Evolutionary conservation across 1,139 yeast species (phyloP).

Genomic region (Saccharomyces pastorianus): DNA sequence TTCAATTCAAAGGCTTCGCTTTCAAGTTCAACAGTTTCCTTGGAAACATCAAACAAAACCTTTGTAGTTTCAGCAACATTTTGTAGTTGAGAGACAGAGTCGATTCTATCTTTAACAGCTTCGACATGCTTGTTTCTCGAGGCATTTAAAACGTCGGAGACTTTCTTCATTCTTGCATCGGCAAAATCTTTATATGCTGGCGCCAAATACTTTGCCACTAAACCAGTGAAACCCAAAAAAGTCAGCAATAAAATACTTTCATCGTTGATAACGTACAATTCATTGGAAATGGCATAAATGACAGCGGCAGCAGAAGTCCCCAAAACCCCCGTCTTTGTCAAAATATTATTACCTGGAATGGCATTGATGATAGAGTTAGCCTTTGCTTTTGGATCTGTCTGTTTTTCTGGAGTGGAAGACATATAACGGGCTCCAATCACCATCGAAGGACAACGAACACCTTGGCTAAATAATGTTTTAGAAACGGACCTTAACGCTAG

Average conservation of each 20-base stretch:
- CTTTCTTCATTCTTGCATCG: constrained; percentile 78
- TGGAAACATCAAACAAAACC: constrained; percentile 84
- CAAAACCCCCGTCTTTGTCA: constrained; percentile 89
- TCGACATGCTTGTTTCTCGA: constrained; percentile 85
- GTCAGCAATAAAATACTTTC: constrained; percentile 82
- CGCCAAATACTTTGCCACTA: constrained; percentile 81
- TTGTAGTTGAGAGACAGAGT: constrained; percentile 77
- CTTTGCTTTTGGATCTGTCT: constrained; percentile 75
- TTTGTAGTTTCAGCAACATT: constrained; percentile 89
- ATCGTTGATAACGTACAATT: constrained; percentile 85
- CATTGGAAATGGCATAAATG: constrained; percentile 87
- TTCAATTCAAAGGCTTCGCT: constrained; percentile 87
- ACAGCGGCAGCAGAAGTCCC: constrained; percentile 95
- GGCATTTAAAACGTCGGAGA: constrained; percentile 70
- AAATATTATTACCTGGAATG: constrained; percentile 80
- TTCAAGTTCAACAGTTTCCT: constrained; percentile 93
- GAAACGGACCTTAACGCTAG: neutral
- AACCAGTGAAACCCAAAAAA: constrained; percentile 66
- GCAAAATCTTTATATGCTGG: constrained; percentile 96
- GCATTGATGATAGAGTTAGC: constrained; percentile 87
- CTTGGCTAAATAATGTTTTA: neutral
- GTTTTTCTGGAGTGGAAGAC: constrained; percentile 47
- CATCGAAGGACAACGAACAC: constrained; percentile 10
- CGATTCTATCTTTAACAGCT: constrained; percentile 90
- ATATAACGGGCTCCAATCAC: constrained; percentile 51